Conservation (phyloP, 495 filamentous ascomycete species). For the Monascus purpureus region DNA sequence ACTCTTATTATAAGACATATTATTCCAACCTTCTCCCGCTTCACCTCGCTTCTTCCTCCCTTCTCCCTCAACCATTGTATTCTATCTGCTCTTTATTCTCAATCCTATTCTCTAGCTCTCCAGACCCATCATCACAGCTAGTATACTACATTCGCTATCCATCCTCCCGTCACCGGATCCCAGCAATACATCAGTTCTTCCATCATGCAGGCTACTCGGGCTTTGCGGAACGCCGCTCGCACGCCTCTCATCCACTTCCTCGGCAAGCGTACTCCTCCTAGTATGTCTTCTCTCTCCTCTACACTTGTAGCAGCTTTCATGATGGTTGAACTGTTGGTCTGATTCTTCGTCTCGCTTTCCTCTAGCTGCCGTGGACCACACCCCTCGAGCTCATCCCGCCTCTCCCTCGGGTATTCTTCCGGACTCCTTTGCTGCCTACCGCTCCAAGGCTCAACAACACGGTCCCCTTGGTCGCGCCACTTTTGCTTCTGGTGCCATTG, state of each 20-base stretch:
- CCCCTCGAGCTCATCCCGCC: constrained; percentile 46
- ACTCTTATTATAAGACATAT: too few species aligned
- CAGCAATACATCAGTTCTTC: too few species aligned
- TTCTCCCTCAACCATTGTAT: constrained; percentile 2
- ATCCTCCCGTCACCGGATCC: constrained; percentile 21
- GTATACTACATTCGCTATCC: constrained; percentile 8
- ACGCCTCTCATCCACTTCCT: constrained; percentile 83
- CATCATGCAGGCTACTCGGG: constrained; percentile 53
- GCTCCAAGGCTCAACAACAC: constrained; percentile 84
- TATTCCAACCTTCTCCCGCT: too few species aligned
- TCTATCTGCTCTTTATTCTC: constrained; percentile 7
- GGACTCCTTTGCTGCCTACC: constrained; percentile 79
- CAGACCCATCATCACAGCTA: constrained; percentile 4
- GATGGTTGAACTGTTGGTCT: too few species aligned
- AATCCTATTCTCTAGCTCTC: constrained; percentile 3
- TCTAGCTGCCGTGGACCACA: constrained; percentile 58
- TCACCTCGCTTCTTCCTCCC: too few species aligned
- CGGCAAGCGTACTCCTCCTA: constrained; percentile 69
- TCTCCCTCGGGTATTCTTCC: constrained; percentile 48
- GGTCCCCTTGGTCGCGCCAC: constrained; percentile 53
- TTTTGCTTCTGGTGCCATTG: constrained; percentile 40
- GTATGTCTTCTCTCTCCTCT: constrained; percentile 38
- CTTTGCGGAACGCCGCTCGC: constrained; percentile 54
- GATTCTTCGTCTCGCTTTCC: too few species aligned
- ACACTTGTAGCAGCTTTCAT: too few species aligned